Base-by-base conservation (phyloP, 2,329 filamentous ascomycete species). In the Diplodia seriata region DNA sequence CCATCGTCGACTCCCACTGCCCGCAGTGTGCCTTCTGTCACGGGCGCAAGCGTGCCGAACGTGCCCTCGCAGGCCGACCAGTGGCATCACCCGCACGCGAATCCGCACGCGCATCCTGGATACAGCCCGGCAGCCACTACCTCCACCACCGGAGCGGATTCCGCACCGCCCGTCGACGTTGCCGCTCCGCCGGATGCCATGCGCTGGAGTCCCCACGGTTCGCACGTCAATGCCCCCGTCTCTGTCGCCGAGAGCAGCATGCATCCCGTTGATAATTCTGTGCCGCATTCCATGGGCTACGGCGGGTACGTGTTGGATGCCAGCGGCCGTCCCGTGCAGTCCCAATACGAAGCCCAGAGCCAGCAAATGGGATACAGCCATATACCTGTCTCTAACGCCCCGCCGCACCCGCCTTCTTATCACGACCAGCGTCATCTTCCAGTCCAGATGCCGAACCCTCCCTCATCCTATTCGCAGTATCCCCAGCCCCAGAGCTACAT, bases 281-380 rank as follows among this genome's bases (percentile, higher is more conserved):
- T 69, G 47, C 70, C 50, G 36, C 66, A 68, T 62, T 56, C 65
- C 15, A 66, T 69, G 51, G 66, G 55, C 57, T 70, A 70, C 55
- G 59, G 40, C 12, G 59, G 40, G 11, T 80, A 80, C 68, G 72
- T 75, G 18, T 70, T 80, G 71, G 78, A 80, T 65, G 74, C 74
- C 67, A 80, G 76, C 66, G 70, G 76, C 26, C 74, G 78, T 67
- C 74, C 78, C 56, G 76, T 80, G 73, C 78, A 77, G 6, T 80
- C 79, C 66, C 78, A 78, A 18, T 68, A 78, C n/a, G 78, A 80
- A 68, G 14, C 66, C 26, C 57, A 64, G 59, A 77, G 74, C 61
- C 70, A 75, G 2, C 70, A 76, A 54, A 73, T 79, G 31, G 77
- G 54, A 31, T 71, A 71, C 63, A 68, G 76, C 75, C 43, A 78